Conservation (phyloP, 805 yeast species). For the Spathaspora boniae region DNA sequence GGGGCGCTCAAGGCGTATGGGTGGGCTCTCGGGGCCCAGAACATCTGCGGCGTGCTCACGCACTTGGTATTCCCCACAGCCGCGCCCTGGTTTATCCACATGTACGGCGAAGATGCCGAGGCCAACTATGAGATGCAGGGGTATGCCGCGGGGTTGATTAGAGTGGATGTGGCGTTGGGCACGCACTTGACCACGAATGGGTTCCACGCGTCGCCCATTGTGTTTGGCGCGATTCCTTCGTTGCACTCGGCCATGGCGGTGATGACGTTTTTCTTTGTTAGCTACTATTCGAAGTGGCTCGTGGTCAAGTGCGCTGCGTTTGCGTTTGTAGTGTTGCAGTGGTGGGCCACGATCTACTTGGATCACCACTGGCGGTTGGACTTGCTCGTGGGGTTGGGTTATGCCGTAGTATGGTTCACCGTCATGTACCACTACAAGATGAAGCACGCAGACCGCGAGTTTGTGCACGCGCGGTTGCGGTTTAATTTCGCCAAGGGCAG, state of each 20-base stretch:
- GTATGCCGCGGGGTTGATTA: conserved; percentile 66
- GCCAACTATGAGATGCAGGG: conserved; percentile 69
- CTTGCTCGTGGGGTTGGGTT: conserved; percentile 51
- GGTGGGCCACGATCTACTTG: conserved; percentile 75
- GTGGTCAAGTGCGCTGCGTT: conserved; percentile 33
- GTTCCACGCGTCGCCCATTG: conserved; percentile 65
- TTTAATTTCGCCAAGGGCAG: conserved; percentile 40
- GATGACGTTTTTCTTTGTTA: conserved; percentile 40
- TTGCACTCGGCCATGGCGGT: conserved; percentile 68
- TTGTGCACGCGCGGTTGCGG: conserved; percentile 32
- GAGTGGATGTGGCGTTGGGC: conserved; percentile 60
- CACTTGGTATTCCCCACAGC: conserved; percentile 66
- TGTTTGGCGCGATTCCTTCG: conserved; percentile 65
- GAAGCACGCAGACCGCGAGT: conserved; percentile 18
- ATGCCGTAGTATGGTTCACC: conserved; percentile 21
- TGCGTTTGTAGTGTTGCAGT: conserved; percentile 50
- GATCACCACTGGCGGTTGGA: conserved; percentile 74
- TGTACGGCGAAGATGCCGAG: conserved; percentile 52
- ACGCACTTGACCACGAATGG: conserved; percentile 55
- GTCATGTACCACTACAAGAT: conserved; percentile 13
- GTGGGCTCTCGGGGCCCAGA: conserved; percentile 57
- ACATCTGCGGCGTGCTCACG: conserved; percentile 57
- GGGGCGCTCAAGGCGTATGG: conserved; percentile 56
- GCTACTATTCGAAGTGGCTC: conserved; percentile 36
- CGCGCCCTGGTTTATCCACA: conserved; percentile 70